Base-by-base conservation (phyloP, 2,329 filamentous ascomycete species). In the Xylariaceae sp. region DNA sequence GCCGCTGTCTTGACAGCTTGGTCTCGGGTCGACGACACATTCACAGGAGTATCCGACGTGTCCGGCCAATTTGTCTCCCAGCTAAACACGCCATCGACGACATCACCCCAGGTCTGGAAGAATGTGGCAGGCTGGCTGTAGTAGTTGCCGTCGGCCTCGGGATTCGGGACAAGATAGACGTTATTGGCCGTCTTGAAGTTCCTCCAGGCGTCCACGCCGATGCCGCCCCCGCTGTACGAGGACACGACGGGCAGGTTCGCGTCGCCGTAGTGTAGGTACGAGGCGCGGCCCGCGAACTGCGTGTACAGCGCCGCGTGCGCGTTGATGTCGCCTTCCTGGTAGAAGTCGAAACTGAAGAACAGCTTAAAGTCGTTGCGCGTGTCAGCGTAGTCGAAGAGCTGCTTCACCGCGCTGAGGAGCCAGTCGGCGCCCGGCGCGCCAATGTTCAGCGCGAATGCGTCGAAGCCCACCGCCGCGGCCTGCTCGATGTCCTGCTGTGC, bases 11-110 rank as follows among this genome's bases (percentile, higher is more conserved):
- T 66, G 7, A 65, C 53, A 1, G 60, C 53, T 32, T 65, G 56
- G 27, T 67, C 62, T 32, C 49, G 50, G 23, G 62, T 55, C 6
- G 63, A 65, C 21, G 63, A 64, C 11, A 68, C 64, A 35, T 70
- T 57, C 9, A 39, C 44, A 11, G 63, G 61, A 1, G 32, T 53
- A 26, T 67, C 62, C 16, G 58, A 61, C 6, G 48, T 44, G n/a
- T 56, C 58, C 1, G 71, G 70, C 72, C 72, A 73, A 20, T 68
- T 61, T 1, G 68, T 65, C 60, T 73, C 71, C 72, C 72, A 74
- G 60, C 64, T 72, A 50, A 73, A 73, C 3, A 72, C 57, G 7
- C 71, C 71, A 47, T 73, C 70, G 13, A 73, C 44, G 1, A 65
- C 59, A 45, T 57, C 59, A 23, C 61, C 62, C 68, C 70, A 73